Percentiles rank a stretch among this genome's conserved stretches.
phyloP scores from a whole-genome alignment of 495 filamentous ascomycete species.

The Neurospora terricola region DNA sequence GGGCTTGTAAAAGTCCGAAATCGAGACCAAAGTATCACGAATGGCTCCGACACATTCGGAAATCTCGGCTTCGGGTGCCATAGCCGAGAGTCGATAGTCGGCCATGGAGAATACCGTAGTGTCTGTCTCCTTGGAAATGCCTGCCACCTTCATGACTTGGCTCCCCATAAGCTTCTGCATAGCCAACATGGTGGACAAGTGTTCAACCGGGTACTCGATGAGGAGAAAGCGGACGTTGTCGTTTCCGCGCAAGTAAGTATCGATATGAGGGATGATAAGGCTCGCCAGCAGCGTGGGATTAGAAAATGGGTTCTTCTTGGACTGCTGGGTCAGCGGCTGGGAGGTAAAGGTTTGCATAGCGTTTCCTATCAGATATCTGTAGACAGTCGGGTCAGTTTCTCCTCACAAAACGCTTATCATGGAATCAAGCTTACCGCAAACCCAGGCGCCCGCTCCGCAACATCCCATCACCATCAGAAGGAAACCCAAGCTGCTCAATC shows the following conservation, averaged over 20 bases:
- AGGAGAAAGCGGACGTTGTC: constrained; percentile 32
- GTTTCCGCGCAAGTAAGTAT: constrained; percentile 30
- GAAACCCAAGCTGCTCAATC: constrained; percentile 31
- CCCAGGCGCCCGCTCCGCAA: constrained; percentile 32
- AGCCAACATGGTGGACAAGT: constrained; percentile 33
- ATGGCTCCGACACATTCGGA: constrained; percentile 29
- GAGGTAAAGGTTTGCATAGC: constrained; percentile 39
- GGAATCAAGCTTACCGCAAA: constrained; percentile 25
- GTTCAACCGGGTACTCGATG: constrained; percentile 37
- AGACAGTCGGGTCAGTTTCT: background rate
- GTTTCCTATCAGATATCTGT: constrained; percentile 36
- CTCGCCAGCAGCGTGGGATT: constrained; percentile 33
- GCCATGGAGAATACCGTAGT: constrained; percentile 23
- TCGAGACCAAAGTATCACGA: constrained; percentile 28
- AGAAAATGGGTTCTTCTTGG: constrained; percentile 35
- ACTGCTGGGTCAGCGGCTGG: constrained; percentile 32
- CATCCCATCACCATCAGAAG: constrained; percentile 19
- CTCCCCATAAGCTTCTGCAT: constrained; percentile 33
- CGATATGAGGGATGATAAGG: constrained; percentile 36
- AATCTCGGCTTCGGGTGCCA: constrained; percentile 30
- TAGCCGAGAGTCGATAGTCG: constrained; percentile 33
- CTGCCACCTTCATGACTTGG: constrained; percentile 33
- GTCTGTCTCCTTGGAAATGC: constrained; percentile 27
- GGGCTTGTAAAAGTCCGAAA: constrained; percentile 27
- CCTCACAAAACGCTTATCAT: background rate